Percentiles rank a stretch among this genome's conserved stretches.
Conservation (phyloP, 2,329 filamentous ascomycete genomes). For the Colletotrichum higginsianum region DNA sequence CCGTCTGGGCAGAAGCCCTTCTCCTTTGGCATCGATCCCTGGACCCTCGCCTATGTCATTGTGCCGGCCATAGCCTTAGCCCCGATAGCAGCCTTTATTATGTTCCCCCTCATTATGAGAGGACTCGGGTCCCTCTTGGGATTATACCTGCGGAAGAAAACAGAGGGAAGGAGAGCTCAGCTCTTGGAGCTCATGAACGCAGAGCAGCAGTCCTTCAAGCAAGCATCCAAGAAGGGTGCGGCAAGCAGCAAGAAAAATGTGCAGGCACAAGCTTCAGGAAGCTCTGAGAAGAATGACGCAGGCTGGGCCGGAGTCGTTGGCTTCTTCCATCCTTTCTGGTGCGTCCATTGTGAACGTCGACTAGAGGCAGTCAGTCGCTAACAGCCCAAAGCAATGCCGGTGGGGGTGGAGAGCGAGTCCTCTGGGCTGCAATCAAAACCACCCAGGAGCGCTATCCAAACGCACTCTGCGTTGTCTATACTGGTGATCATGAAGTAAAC, state of each 20-base stretch:
- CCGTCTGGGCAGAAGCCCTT: conserved; percentile 47
- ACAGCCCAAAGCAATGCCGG: conserved; percentile 82
- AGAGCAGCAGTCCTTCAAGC: conserved; percentile 55
- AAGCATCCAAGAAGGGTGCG: conserved; percentile 60
- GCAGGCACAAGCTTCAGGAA: conserved; percentile 31
- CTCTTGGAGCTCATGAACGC: conserved; percentile 68
- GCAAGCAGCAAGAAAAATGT: conserved; percentile 80
- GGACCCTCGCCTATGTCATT: conserved; percentile 47
- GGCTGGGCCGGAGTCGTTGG: conserved; percentile 90
- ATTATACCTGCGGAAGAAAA: conserved; percentile 74
- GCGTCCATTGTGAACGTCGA: conserved; percentile 49
- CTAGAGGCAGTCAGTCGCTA: conserved; percentile 17
- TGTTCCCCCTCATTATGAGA: conserved; percentile 56
- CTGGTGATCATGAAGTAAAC: conserved; percentile 90
- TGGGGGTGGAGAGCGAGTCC: conserved; percentile 93
- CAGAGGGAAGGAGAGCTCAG: conserved; percentile 71
- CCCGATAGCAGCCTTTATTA: conserved; percentile 49
- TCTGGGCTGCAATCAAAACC: conserved; percentile 95
- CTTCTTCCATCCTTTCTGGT: conserved; percentile 99
- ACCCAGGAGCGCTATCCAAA: conserved; percentile 92
- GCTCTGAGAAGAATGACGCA: conserved; percentile 60
- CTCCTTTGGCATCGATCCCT: conserved; percentile 50
- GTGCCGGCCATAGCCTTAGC: conserved; percentile 43
- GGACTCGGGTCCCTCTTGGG: conserved; percentile 64
- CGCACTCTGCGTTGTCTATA: conserved; percentile 93